Base-by-base conservation (phyloP, 345 rosid genomes). In the Salix dunnii region DNA sequence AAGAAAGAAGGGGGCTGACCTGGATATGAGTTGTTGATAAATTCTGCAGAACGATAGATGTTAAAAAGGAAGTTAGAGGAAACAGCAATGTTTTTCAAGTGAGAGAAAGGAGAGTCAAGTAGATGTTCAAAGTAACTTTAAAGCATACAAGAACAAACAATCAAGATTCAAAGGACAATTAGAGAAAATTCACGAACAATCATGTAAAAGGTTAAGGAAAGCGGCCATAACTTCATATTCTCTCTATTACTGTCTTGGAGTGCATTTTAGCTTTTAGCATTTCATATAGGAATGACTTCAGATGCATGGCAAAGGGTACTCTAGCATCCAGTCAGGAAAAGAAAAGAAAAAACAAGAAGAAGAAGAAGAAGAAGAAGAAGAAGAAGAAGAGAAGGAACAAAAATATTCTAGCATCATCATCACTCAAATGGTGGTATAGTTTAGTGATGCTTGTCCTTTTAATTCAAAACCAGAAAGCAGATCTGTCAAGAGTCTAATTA, bases 41-140 rank as follows among this genome's bases (percentile, higher is more conserved):
- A 64, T 49, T 72, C 87, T 84, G 85, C 80, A 74, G 66, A 79
- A 79, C 53, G 16, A 66, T 35, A 65, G 61, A 68, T 28, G 36
- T 25, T 18, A 36, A 64, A 73, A 42, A 36, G 61, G 38, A n/a
- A 71, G 63, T 67, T 20, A 70, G 60, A 12, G 20, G 17, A 68
- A 76, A 13, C 27, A 53, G 10, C 7, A 14, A 33, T n/a, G 25
- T 42, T 38, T 25, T 61, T 4, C 5, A 48, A 20, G 13, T 14
- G 51, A 17, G 28, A 18, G 4, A 36, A 70, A 58, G 25, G 20
- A n/a, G 6, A 28, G 27, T 55, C 20, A 35, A 25, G 6, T 17
- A 72, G 16, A 12, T 5, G 5, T n/a, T 65, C 20, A 2, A 18
- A 67, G 13, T 23, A 51, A 60, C 36, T 30, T 23, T 21, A 23